These are phyloP conservation scores for Tetrapisispora pingtungensis DNA, from an alignment of 805 yeast species.

Conservation along the genomic window DNA sequence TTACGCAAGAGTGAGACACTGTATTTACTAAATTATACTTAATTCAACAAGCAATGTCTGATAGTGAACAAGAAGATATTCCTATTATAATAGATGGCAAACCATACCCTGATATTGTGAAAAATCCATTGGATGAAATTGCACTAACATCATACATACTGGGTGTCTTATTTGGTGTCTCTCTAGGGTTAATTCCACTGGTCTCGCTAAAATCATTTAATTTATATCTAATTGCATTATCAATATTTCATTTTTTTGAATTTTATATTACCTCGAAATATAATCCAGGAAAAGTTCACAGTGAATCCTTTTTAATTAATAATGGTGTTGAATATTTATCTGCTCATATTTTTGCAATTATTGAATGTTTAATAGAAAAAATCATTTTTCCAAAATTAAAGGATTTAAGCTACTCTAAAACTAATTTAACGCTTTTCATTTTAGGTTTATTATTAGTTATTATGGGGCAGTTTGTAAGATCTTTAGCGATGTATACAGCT, in stretches of 20 bases:
- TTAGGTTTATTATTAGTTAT: conserved; percentile 40
- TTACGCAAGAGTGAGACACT: no score
- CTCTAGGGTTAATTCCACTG: conserved; percentile 24
- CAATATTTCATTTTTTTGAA: conserved; percentile 73
- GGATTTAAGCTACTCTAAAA: conserved; percentile 1
- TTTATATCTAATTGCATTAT: conserved; percentile 42
- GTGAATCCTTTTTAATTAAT: conserved; percentile 58
- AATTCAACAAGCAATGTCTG: background rate
- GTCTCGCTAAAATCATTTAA: conserved; percentile 30
- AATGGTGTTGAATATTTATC: conserved; percentile 50
- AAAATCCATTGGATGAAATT: conserved; percentile 36
- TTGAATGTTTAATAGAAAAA: conserved; percentile 40
- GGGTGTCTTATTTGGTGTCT: conserved; percentile 36
- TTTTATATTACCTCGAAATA: conserved; percentile 68
- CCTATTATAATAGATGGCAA: conserved; percentile 2
- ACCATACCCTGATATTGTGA: conserved; percentile 27
- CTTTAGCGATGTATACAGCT: conserved; percentile 81
- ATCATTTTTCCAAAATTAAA: conserved; percentile 34
- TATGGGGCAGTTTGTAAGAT: conserved; percentile 58
- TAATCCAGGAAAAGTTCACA: conserved; percentile 55
- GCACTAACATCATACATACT: conserved; percentile 36
- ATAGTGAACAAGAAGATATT: background rate
- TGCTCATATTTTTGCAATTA: conserved; percentile 47
- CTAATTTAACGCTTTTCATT: conserved; percentile 11
- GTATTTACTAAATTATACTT: background rate